Percentiles rank a stretch among this genome's conserved stretches.
phyloP scores from a whole-genome alignment of 176 grass and related monocot genomes.

The Coix lacrymajobi region DNA sequence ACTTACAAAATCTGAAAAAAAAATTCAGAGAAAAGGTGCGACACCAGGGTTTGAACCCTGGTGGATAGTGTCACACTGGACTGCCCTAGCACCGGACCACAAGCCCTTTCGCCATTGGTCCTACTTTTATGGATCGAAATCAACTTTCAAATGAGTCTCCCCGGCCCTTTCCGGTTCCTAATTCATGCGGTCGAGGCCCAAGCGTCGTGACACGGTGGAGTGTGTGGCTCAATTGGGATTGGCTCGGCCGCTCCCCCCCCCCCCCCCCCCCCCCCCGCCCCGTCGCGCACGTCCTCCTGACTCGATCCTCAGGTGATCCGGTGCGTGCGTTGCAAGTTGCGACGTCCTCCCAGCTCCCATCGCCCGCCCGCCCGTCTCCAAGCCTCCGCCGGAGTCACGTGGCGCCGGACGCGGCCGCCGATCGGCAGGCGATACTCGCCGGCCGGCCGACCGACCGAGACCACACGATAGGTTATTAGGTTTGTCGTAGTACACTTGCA shows the following conservation, averaged over 20 bases:
- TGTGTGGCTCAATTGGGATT: not conserved
- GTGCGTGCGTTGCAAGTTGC: not conserved
- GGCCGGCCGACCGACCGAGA: not conserved
- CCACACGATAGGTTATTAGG: not conserved
- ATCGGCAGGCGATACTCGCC: not conserved
- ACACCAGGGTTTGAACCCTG: too few species aligned
- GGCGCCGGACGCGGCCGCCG: not conserved
- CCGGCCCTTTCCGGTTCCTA: too few species aligned
- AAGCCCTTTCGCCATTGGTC: too few species aligned
- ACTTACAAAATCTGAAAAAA: too few species aligned
- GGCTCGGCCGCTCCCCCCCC: not conserved
- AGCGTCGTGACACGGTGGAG: not conserved
- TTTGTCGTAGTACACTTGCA: not conserved
- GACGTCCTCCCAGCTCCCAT: not conserved
- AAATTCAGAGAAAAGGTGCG: too few species aligned
- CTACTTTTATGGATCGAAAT: not conserved
- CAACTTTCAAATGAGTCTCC: too few species aligned
- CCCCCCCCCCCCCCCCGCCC: too few species aligned
- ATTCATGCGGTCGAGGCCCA: too few species aligned
- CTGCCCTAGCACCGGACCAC: too few species aligned
- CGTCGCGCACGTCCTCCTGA: not conserved
- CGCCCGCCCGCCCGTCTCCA: not conserved
- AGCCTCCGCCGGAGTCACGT: not conserved
- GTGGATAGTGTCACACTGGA: too few species aligned
- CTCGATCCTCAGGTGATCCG: not conserved